Percentiles rank a stretch among this genome's conserved stretches.
phyloP scores from a whole-genome alignment of 768 basidiomycete species.

The Pisolithus microcarpus region DNA sequence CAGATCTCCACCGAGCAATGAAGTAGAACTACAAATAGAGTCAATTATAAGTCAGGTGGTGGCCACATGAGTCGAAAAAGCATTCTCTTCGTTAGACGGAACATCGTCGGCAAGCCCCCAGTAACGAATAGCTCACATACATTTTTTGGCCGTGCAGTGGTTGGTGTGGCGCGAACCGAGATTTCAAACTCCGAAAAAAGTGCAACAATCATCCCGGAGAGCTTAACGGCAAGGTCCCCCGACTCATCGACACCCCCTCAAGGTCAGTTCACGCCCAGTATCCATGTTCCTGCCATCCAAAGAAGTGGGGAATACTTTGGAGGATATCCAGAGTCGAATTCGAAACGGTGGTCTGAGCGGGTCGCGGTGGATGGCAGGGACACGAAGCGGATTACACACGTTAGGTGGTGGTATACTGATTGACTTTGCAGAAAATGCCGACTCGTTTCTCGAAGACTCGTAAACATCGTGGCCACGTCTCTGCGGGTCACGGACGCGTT shows the following conservation, averaged over 20 bases:
- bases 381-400: conserved; percentile 26
- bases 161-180: conserved; percentile 12
- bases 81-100: too few species aligned
- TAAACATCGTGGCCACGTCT: conserved; percentile 99
- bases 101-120: not conserved
- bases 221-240: conserved; percentile 23
- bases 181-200: conserved; percentile 22
- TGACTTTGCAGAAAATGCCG: conserved; percentile 64
- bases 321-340: conserved; percentile 13
- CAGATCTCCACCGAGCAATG: too few species aligned
- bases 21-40: not conserved
- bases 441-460: conserved; percentile 94
- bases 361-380: conserved; percentile 47
- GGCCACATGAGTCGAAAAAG: too few species aligned
- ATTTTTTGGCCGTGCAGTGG: conserved; percentile 17
- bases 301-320: conserved; percentile 3
- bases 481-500: conserved; percentile 99
- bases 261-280: conserved; percentile 48
- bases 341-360: conserved; percentile 20
- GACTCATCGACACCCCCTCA: conserved; percentile 47
- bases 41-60: too few species aligned
- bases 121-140: conserved; percentile 25
- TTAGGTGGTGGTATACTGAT: conserved; percentile 13
- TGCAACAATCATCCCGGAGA: conserved; percentile 1
- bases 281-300: conserved; percentile 11